Evolutionary conservation across 352 stramenopile species (phyloP), one percentile per base, ranked within the genome.

Genomic region (Phytophthora pisi): DNA sequence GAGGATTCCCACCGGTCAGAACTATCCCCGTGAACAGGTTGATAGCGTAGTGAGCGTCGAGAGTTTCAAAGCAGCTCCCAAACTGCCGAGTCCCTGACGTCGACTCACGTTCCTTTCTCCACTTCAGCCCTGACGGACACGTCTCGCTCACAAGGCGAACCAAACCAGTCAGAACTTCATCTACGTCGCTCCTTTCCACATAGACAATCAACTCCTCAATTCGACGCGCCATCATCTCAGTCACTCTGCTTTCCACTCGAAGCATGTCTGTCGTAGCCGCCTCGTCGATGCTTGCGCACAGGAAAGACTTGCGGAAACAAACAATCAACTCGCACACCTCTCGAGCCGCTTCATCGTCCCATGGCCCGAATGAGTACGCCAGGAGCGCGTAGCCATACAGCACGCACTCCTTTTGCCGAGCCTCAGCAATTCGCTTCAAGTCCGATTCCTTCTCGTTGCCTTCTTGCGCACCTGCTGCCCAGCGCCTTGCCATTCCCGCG

Each of bases 11-110:
- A 50, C 89, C 72, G 0, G 69, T 74, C 5, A 88, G 49, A 3
- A 90, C 66, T 1, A 57, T 49, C 0, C 83, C 81, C 1, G 68
- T 79, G 15, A 86, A 81, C 23, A 89, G 18, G 38, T 90, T 90
- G 10, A 90, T 55, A 1, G 75, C 63, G 28, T 85, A 88, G 11
- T 75, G 65, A 1, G 18, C 0, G 2, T 42, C 5, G 7, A 63
- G 43, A 2, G 31, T 40, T 43, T 75, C 51, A 28, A 75, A 87
- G 26, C 67, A 86, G 52, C 52, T 81, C 11, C 61, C 63, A 5
- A 72, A 66, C 3, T 71, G 46, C 0, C 30, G 23, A 11, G 15
- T 26, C 0, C 24, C 18, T 0, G 11, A 24, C 13, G 49, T 34
- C 2, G 52, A 1, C 3, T 73, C 58, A 1, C 36, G 46, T 23